These are phyloP conservation scores for Venturia nashicola DNA, from an alignment of 2,329 filamentous ascomycete genomes.

Conservation along the genomic window DNA sequence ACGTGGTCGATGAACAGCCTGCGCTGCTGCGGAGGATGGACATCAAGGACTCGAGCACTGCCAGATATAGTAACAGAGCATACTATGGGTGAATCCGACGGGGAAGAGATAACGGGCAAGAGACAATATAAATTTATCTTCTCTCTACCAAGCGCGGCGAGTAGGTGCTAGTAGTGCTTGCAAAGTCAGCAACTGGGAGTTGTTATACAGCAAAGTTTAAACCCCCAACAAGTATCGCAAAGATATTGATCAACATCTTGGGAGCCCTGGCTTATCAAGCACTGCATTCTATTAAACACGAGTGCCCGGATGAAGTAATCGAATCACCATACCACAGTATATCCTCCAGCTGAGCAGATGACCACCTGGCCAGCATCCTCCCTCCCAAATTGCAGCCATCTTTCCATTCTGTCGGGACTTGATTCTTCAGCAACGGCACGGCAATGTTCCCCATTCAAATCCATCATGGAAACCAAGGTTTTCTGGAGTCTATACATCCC, in stretches of 20 bases:
- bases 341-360: too few species aligned
- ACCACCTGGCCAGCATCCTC: neutral
- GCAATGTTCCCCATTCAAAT: neutral
- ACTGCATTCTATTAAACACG: too few species aligned
- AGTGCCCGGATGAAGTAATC: too few species aligned
- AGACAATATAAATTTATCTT: conserved; percentile 1
- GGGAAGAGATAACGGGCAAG: neutral
- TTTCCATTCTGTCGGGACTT: neutral
- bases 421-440: neutral
- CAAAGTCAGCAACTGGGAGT: neutral
- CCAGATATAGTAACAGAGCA: neutral
- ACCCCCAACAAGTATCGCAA: too few species aligned
- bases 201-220: too few species aligned
- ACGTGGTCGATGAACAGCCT: neutral
- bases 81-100: neutral
- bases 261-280: too few species aligned
- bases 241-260: too few species aligned
- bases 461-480: neutral
- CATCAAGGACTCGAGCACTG: neutral
- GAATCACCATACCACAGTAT: too few species aligned
- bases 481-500: too few species aligned
- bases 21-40: neutral
- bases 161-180: neutral
- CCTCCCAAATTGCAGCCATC: neutral
- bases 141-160: too few species aligned